phyloP scores from a whole-genome alignment of 1,284 basidiomycete genomes.

The Pascua guehoae region DNA sequence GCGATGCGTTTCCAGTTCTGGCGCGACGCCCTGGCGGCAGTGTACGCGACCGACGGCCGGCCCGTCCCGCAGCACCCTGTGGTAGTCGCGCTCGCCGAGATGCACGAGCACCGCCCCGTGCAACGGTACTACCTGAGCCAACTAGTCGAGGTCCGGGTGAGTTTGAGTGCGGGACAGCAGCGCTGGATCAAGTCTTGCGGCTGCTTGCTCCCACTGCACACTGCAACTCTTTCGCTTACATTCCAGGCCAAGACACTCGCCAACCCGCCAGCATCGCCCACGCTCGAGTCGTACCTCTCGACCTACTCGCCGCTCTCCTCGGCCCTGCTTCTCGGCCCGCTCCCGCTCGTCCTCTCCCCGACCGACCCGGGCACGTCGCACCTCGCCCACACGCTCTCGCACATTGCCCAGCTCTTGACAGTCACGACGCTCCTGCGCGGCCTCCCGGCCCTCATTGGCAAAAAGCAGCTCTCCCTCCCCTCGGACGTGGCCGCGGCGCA shows the following conservation, averaged over 20 bases:
- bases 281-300: conserved; percentile 64
- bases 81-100: conserved; percentile 67
- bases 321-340: conserved; percentile 71
- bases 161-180: conserved; percentile 34
- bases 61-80: conserved; percentile 70
- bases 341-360: conserved; percentile 64
- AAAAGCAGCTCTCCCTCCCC: conserved; percentile 74
- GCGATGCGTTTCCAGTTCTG: conserved; percentile 90
- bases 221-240: conserved; percentile 10
- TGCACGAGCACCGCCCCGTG: conserved; percentile 52
- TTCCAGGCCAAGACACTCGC: conserved; percentile 69
- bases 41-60: conserved; percentile 40
- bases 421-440: conserved; percentile 64
- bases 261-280: conserved; percentile 61
- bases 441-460: conserved; percentile 66
- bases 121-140: conserved; percentile 71
- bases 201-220: not conserved
- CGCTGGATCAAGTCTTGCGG: too few species aligned
- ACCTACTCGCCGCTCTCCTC: conserved; percentile 75
- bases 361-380: conserved; percentile 56
- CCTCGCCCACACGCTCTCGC: conserved; percentile 68
- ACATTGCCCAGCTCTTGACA: conserved; percentile 41
- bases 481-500: conserved; percentile 76
- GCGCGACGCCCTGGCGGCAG: conserved; percentile 74
- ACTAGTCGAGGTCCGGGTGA: conserved; percentile 77